These are phyloP conservation scores for Chrysoporthe cubensis DNA, from an alignment of 2,329 filamentous ascomycete genomes.

Conservation along the genomic window DNA sequence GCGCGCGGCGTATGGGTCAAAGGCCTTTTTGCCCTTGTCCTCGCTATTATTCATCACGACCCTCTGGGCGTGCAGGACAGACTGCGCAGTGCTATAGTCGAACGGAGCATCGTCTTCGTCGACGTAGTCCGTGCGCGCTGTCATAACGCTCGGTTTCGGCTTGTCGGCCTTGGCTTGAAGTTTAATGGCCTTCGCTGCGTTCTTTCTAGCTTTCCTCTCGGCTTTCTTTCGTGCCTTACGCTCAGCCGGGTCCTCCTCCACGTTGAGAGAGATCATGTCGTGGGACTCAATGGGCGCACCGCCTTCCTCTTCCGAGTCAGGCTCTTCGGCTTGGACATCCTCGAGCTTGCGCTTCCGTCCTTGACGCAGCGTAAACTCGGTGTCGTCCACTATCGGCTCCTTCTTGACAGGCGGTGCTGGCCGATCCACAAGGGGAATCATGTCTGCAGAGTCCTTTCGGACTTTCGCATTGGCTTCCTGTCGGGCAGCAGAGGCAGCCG, in stretches of 20 bases:
- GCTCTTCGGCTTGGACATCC: conserved; percentile 27
- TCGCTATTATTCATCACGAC: conserved; percentile 28
- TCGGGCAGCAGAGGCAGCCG: conserved; percentile 31
- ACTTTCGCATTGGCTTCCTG: conserved; percentile 21
- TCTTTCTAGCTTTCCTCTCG: conserved; percentile 26
- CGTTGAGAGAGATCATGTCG: conserved; percentile 28
- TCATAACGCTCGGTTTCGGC: conserved; percentile 19
- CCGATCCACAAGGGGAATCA: conserved; percentile 32
- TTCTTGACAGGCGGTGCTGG: conserved; percentile 15
- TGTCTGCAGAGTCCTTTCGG: conserved; percentile 37
- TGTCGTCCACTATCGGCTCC: conserved; percentile 40
- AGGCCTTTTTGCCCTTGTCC: conserved; percentile 34
- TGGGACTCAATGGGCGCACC: conserved; percentile 7
- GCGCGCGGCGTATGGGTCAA: conserved; percentile 39
- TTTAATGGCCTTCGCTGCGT: conserved; percentile 28
- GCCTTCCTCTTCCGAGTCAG: conserved; percentile 23
- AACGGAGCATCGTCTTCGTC: conserved; percentile 37
- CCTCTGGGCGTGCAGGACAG: conserved; percentile 38
- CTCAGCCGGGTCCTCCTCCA: conserved; percentile 22
- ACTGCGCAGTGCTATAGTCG: conserved; percentile 42
- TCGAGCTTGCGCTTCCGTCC: conserved; percentile 57
- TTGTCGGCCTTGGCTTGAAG: conserved; percentile 26
- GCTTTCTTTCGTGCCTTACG: conserved; percentile 31
- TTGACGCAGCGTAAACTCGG: conserved; percentile 59
- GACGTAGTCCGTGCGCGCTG: conserved; percentile 22